Percentiles rank a stretch among this genome's conserved stretches.
Conservation (phyloP, 1,139 yeast species). For the Lodderomyces metapsilosis region DNA sequence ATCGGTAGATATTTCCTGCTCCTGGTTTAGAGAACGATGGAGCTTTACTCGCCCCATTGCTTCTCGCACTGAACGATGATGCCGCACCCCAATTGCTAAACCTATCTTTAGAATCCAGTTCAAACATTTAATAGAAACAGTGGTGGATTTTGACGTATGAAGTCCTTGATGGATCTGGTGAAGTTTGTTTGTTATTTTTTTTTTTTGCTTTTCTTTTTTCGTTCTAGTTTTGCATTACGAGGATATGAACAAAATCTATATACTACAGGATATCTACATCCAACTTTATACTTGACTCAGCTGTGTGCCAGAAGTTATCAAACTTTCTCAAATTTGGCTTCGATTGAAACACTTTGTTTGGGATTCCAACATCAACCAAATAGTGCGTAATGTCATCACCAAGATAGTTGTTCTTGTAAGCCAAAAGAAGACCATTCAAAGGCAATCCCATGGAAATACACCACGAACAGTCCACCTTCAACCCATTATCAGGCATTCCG, state of each 20-base stretch:
- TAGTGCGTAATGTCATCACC: constrained; percentile 46
- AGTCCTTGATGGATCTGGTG: too few relatives aligned
- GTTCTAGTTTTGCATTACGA: neutral
- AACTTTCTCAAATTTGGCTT: constrained; percentile 44
- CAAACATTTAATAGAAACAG: neutral
- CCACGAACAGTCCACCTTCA: constrained; percentile 43
- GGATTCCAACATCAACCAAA: constrained; percentile 74
- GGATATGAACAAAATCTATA: neutral
- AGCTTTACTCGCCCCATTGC: neutral
- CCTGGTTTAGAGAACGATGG: neutral
- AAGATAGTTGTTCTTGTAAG: constrained; percentile 49
- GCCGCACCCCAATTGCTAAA: constrained; percentile 4
- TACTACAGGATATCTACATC: constrained; percentile 14
- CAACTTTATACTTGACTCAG: constrained; percentile 33
- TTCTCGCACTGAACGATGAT: constrained; percentile 2
- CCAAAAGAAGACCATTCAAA: constrained; percentile 60
- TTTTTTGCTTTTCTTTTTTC: constrained; percentile 1
- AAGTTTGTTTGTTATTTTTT: constrained; percentile 2
- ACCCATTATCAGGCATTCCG: constrained; percentile 46
- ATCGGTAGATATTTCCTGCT: neutral
- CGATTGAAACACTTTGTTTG: constrained; percentile 44
- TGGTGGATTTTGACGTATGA: neutral
- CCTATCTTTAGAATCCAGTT: neutral
- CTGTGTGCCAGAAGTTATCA: constrained; percentile 44
- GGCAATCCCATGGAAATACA: constrained; percentile 77